A percentile compares a stretch with the other conserved stretches of the same genome.
These are phyloP conservation scores for Aspergillus olivimuriae DNA, from an alignment of 495 filamentous ascomycete genomes.

Conservation along the genomic window DNA sequence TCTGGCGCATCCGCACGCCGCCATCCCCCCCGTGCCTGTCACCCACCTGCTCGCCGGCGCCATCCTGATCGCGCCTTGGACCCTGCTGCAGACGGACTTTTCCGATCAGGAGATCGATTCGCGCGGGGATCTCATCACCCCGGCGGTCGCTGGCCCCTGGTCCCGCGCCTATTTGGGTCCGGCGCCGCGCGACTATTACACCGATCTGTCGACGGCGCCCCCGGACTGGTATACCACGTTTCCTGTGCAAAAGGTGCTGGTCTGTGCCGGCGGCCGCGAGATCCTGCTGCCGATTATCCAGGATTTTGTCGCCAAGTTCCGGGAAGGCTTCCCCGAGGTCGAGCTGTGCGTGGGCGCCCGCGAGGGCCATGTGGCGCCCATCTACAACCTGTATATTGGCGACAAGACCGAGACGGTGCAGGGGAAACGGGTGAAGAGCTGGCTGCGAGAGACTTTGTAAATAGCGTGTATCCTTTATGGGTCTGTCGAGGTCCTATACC, in stretches of 20 bases:
- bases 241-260: slow-evolving; percentile 42
- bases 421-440: slow-evolving; percentile 29
- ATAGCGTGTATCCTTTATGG: not conserved
- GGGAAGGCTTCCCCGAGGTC: slow-evolving; percentile 25
- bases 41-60: slow-evolving; percentile 35
- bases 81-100: slow-evolving; percentile 37
- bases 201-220: slow-evolving; percentile 44
- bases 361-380: slow-evolving; percentile 39
- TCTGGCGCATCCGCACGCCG: slow-evolving; percentile 53
- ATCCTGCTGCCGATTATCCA: slow-evolving; percentile 53
- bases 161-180: slow-evolving; percentile 41
- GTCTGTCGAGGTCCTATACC: not conserved
- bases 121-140: slow-evolving; percentile 46
- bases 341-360: slow-evolving; percentile 32
- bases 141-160: slow-evolving; percentile 38
- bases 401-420: slow-evolving; percentile 34
- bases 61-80: slow-evolving; percentile 55
- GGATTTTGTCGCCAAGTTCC: slow-evolving; percentile 39
- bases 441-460: slow-evolving; percentile 22
- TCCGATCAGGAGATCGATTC: slow-evolving; percentile 38
- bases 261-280: slow-evolving; percentile 54
- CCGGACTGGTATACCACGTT: slow-evolving; percentile 46
- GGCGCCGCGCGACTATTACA: slow-evolving; percentile 47
- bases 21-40: slow-evolving; percentile 27
- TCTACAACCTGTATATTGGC: slow-evolving; percentile 36